These are phyloP conservation scores for Colletotrichum phormii DNA, from an alignment of 2,329 filamentous ascomycete species.

Conservation along the genomic window DNA sequence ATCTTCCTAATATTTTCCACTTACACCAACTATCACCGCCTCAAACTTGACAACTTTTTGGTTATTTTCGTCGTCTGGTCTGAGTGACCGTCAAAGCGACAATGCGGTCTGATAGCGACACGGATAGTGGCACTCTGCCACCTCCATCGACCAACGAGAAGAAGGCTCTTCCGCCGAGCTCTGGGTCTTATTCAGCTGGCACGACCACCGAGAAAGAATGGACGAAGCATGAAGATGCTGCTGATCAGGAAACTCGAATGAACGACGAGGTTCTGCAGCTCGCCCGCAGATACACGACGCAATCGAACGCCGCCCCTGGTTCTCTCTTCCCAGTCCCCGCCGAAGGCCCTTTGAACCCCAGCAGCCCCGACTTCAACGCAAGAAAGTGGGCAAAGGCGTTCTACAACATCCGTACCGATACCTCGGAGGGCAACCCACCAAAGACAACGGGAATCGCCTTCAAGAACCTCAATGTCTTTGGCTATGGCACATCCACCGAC, in stretches of 20 bases:
- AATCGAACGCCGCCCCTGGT: slow-evolving; percentile 38
- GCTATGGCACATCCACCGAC: slow-evolving; percentile 54
- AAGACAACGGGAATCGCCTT: slow-evolving; percentile 54
- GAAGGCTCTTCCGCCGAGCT: background rate
- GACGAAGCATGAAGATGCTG: slow-evolving; percentile 4
- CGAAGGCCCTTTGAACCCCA: slow-evolving; percentile 50
- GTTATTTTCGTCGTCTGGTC: background rate
- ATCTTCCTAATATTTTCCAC: too few relatives aligned
- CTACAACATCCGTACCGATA: slow-evolving; percentile 41
- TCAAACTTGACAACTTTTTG: background rate
- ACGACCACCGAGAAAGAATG: background rate
- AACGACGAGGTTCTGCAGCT: slow-evolving; percentile 41
- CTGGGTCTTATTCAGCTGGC: background rate
- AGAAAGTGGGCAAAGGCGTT: slow-evolving; percentile 57
- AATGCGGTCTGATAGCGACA: background rate
- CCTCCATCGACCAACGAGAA: background rate
- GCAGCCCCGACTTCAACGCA: slow-evolving; percentile 52
- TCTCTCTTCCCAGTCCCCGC: slow-evolving; percentile 43
- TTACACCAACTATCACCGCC: background rate
- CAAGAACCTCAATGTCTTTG: slow-evolving; percentile 55
- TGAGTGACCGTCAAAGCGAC: slow-evolving; percentile 5
- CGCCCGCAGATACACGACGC: slow-evolving; percentile 44
- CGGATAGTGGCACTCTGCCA: background rate
- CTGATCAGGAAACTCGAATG: background rate
- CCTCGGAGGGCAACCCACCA: slow-evolving; percentile 41